phyloP scores from a whole-genome alignment of 2,329 filamentous ascomycete species.

The Calonectria leucothoes region DNA sequence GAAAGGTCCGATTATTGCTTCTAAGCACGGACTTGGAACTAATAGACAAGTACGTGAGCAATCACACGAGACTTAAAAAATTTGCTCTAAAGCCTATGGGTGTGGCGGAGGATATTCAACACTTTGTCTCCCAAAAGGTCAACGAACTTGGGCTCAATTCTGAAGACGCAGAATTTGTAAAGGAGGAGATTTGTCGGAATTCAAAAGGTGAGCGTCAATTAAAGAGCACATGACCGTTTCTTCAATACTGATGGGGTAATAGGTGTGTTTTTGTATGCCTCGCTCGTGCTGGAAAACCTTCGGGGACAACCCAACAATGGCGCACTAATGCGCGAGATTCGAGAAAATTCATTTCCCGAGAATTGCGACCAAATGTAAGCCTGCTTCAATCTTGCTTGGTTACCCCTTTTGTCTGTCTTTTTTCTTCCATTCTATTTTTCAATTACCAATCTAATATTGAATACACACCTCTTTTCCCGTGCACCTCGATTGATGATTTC shows the following conservation, averaged over 20 bases:
- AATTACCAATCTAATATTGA: background rate
- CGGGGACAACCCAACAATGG: constrained; percentile 28
- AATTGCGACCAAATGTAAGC: background rate
- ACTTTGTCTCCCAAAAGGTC: background rate
- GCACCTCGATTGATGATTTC: background rate
- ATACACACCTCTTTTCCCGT: background rate
- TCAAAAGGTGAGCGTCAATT: background rate
- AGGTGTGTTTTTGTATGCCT: constrained; percentile 49
- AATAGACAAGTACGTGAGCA: background rate
- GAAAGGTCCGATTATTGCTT: constrained; percentile 6
- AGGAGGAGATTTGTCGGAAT: background rate
- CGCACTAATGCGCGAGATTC: constrained; percentile 23
- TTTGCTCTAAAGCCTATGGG: background rate
- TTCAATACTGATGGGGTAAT: background rate
- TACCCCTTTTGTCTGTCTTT: accelerated
- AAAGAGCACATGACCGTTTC: accelerated
- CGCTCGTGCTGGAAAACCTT: constrained; percentile 45
- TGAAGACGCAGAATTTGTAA: background rate
- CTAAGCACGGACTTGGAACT: background rate
- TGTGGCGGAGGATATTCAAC: background rate
- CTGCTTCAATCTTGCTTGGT: background rate
- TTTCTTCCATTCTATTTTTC: background rate
- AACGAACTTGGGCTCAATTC: background rate
- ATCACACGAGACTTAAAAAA: background rate
- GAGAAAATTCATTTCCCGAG: background rate